These are phyloP conservation scores for Sporothrix curviconia DNA, from an alignment of 2,329 filamentous ascomycete genomes.

Conservation along the genomic window DNA sequence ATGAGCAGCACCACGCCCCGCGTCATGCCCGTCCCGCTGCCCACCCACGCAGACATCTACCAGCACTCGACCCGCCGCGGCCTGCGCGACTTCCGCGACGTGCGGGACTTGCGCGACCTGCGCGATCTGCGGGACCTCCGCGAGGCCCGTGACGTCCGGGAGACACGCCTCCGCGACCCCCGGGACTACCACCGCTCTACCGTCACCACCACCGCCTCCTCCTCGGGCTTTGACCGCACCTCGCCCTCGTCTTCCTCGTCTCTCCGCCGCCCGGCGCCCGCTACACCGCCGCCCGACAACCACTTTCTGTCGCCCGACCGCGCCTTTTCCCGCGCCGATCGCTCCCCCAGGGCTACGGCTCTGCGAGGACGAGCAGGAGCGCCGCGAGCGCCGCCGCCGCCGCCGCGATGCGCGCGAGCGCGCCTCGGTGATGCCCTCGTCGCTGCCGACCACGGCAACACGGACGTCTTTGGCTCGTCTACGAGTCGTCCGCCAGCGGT, in stretches of 20 bases:
- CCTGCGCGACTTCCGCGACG: neutral
- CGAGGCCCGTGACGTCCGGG: too few species aligned
- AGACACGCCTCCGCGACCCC: too few species aligned
- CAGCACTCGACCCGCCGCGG: constrained; percentile 15
- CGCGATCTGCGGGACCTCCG: neutral
- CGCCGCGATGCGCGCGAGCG: constrained; percentile 12
- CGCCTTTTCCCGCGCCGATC: constrained; percentile 9
- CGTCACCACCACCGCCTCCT: too few species aligned
- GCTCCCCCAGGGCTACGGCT: constrained; percentile 18
- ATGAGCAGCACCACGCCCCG: neutral
- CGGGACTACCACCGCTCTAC: too few species aligned
- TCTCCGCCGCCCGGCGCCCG: neutral
- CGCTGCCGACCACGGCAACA: constrained; percentile 18
- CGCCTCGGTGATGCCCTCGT: constrained; percentile 19
- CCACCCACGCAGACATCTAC: constrained; percentile 15
- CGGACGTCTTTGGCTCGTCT: constrained; percentile 18
- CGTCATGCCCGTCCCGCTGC: neutral
- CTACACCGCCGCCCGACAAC: neutral
- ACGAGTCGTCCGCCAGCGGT: constrained; percentile 12
- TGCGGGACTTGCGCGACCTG: neutral
- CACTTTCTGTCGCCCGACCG: constrained; percentile 7
- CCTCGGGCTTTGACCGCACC: neutral
- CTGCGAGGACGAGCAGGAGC: constrained; percentile 21
- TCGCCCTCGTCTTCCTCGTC: constrained; percentile 6
- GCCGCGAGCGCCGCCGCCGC: constrained; percentile 18